A percentile compares a stretch with the other conserved stretches of the same genome.
These are phyloP conservation scores for Talaromyces sp. DNA, from an alignment of 2,329 filamentous ascomycete species.

Conservation along the genomic window DNA sequence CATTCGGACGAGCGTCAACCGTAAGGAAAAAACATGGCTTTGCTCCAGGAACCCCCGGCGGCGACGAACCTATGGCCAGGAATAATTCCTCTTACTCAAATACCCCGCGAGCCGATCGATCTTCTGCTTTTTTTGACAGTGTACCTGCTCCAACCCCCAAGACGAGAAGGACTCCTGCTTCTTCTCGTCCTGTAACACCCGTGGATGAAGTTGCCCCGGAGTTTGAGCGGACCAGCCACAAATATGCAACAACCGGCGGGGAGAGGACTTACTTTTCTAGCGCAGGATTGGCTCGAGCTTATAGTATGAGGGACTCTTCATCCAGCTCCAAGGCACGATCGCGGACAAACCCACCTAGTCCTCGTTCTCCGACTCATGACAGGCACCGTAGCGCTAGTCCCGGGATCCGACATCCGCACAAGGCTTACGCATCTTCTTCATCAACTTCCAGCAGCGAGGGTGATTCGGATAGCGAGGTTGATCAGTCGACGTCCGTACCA, in stretches of 20 bases:
- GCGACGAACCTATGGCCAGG: constrained; percentile 54
- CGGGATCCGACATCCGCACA: constrained; percentile 31
- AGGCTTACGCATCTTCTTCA: constrained; percentile 29
- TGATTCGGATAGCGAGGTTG: constrained; percentile 19
- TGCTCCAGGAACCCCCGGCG: constrained; percentile 54
- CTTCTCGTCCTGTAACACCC: constrained; percentile 19
- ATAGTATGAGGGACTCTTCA: constrained; percentile 50
- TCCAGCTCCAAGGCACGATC: constrained; percentile 30
- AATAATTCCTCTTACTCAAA: constrained; percentile 49
- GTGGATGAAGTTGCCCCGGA: constrained; percentile 33
- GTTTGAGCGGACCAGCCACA: constrained; percentile 49
- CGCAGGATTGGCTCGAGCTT: constrained; percentile 48
- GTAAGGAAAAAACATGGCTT: constrained; percentile 53
- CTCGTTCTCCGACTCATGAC: constrained; percentile 25
- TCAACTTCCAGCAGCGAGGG: constrained; percentile 38
- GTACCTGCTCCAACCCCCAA: constrained; percentile 39
- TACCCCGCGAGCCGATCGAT: constrained; percentile 30
- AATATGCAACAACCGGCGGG: constrained; percentile 51
- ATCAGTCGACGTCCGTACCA: constrained; percentile 8
- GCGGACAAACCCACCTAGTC: constrained; percentile 34
- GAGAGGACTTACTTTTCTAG: constrained; percentile 54
- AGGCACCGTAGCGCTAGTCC: constrained; percentile 44
- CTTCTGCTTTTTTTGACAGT: constrained; percentile 32
- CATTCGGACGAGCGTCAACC: constrained; percentile 33
- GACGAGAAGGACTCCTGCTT: constrained; percentile 35